Evolutionary conservation across 805 yeast genomes (phyloP), one percentile per base, ranked within the genome.

Genomic region (Pichia occidentalis): DNA sequence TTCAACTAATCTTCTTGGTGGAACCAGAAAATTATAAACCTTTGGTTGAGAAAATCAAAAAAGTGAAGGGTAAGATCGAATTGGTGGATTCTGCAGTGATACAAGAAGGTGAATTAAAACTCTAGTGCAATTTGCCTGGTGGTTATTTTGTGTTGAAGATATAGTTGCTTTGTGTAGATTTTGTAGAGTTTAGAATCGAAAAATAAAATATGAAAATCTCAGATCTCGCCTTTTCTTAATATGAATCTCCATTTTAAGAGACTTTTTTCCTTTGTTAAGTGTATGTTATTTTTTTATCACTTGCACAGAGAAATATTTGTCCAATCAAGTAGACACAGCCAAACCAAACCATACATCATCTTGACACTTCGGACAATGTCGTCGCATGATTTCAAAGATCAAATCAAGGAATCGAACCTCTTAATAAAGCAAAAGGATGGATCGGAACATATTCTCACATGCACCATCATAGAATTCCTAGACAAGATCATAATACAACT

Each of bases 401-500:
- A 32, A 19, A 24, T 42, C 29, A 40, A 42, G 13, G 44, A 51
- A 31, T 18, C 43, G 5, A 36, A 47, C 11, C 20, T 34, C 10
- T 20, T 21, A 7, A 29, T 39, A 13, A 37, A 37, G 17, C 36
- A 26, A 5, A 34, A 33, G n/a, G 24, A 23, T 21, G 39, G 34
- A 3, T 18, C 11, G 12, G 42, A 41, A 20, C 38, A 30, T 9
- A 49, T 49, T 25, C 17, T 46, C 3, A 49, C 50, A 0, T 55
- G 62, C 29, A 40, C 49, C 2, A 44, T 59, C 2, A 28, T 54
- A 3, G 61, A 60, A 22, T 59, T 67, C 21, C 52, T 51, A 2
- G 70, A 73, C 44, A 67, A 65, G 43, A 46, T 64, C 17, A 53
- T 73, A 10, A 37, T 73, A 24, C 61, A 64, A 24, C 45, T 73